These are phyloP conservation scores for Polytolypa hystricis DNA, from an alignment of 2,329 filamentous ascomycete genomes.

Conservation along the genomic window DNA sequence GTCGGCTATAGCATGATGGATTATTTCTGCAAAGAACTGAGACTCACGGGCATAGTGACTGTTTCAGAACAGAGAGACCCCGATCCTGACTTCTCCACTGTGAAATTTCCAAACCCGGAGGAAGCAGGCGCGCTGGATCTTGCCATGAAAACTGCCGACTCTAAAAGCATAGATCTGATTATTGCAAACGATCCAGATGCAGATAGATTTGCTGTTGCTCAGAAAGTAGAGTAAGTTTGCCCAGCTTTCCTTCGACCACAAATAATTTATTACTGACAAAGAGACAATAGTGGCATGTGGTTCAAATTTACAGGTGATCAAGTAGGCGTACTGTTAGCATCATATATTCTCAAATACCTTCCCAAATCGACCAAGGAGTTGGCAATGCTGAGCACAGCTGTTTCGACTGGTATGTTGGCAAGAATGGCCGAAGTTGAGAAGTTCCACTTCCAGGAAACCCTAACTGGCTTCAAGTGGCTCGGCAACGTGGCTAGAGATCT, in stretches of 20 bases:
- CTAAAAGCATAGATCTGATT: constrained; percentile 39
- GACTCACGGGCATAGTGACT: constrained; percentile 23
- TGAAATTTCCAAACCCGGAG: constrained; percentile 55
- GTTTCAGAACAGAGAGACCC: constrained; percentile 43
- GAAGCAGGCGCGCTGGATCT: constrained; percentile 52
- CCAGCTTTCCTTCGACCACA: neutral
- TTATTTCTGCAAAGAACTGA: constrained; percentile 22
- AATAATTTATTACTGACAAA: neutral
- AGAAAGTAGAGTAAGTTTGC: constrained; percentile 38
- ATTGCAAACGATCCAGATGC: constrained; percentile 56
- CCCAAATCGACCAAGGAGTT: constrained; percentile 22
- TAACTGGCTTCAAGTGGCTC: constrained; percentile 60
- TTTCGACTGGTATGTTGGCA: constrained; percentile 52
- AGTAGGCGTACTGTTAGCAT: constrained; percentile 49
- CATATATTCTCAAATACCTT: constrained; percentile 38
- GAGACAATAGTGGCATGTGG: constrained; percentile 37
- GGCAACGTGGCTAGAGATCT: constrained; percentile 49
- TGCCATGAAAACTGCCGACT: constrained; percentile 45
- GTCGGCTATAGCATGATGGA: constrained; percentile 28
- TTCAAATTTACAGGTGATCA: constrained; percentile 56
- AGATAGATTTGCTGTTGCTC: constrained; percentile 51
- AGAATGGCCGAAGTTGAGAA: constrained; percentile 45
- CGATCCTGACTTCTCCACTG: constrained; percentile 53
- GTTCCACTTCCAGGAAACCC: constrained; percentile 48
- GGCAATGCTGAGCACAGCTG: constrained; percentile 51